Percentiles rank a stretch among this genome's conserved stretches.
phyloP scores from a whole-genome alignment of 2,329 filamentous ascomycete species.

The Cryphonectria japonica region DNA sequence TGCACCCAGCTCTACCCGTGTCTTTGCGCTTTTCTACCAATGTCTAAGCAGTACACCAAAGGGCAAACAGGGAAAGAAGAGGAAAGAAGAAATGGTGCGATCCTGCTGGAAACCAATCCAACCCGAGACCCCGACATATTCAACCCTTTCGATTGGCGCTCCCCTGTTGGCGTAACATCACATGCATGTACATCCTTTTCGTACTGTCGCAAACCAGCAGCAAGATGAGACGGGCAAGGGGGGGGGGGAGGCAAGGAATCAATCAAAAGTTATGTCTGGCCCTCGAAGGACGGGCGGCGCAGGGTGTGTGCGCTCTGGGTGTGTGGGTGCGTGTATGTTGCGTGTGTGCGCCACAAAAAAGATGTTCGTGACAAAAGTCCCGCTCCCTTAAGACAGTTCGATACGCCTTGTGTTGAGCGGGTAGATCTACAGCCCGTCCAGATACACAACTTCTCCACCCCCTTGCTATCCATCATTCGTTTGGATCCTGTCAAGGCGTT shows the following conservation, averaged over 20 bases:
- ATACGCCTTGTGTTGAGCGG: background rate
- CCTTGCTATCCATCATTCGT: background rate
- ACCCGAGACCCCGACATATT: background rate
- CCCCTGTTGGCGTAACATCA: conserved; percentile 1
- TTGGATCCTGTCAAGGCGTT: background rate
- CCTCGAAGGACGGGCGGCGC: background rate
- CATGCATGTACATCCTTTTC: background rate
- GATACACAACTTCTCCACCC: background rate
- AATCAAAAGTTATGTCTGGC: background rate
- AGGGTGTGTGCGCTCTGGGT: background rate
- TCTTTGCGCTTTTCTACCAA: background rate
- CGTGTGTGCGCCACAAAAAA: background rate
- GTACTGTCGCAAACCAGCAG: background rate
- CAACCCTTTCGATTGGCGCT: background rate
- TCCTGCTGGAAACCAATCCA: background rate
- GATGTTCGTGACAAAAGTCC: background rate
- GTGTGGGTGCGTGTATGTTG: background rate
- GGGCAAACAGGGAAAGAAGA: too few relatives aligned
- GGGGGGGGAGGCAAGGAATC: background rate
- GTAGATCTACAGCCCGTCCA: background rate
- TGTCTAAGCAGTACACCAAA: background rate
- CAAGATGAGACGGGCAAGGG: conserved; percentile 1
- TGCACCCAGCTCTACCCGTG: background rate
- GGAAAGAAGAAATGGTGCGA: background rate
- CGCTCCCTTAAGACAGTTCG: background rate